Base-by-base conservation (phyloP, 2,329 filamentous ascomycete genomes). In the Myriosclerotinia duriaeana region DNA sequence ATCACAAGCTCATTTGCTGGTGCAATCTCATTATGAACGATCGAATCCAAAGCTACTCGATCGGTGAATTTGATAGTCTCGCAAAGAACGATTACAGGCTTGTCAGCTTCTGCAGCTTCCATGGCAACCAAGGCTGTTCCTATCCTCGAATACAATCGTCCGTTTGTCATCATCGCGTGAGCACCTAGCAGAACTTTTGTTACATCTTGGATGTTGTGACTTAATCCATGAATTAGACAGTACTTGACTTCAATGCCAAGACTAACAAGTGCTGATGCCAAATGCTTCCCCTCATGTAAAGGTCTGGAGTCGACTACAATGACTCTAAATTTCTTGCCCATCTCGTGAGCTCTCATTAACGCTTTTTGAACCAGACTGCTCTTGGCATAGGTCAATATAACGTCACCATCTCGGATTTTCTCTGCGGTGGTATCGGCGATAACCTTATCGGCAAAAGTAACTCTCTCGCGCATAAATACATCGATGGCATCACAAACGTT, bases 11-110 rank as follows among this genome's bases (percentile, higher is more conserved):
- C 83, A 78, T 90, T 86, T 78, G 92, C 75, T 77, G 93, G 84
- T 79, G 87, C 93, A 69, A 97, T 89, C 80, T 99, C 95, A 77
- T 99, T 99, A 74, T 92, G 89, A 53, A 95, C 94, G 71, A 98
- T 91, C 34, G 92, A 94, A 79, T 98, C 95, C 17, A 96, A 87
- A 8, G 92, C 91, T 14, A 97, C 92, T 67, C 92, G 89, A 73
- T 92, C 88, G 74, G 95, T 91, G 77, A 98, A 97, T 79, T 98
- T 99, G 80, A 98, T 89, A 5, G 90, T 95, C 80, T 98, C 94
- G 78, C 92, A 97, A 67, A 96, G 90, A 3, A 96, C 92, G 44
- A 96, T 88, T 67, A 98, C 92, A 0, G 91, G 90, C 48, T 93
- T 86, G 67, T 89, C 88, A 26, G 87, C 83, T 66, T 90, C 87